phyloP scores from a whole-genome alignment of 345 rosid species.

The Limnanthes douglasii region DNA sequence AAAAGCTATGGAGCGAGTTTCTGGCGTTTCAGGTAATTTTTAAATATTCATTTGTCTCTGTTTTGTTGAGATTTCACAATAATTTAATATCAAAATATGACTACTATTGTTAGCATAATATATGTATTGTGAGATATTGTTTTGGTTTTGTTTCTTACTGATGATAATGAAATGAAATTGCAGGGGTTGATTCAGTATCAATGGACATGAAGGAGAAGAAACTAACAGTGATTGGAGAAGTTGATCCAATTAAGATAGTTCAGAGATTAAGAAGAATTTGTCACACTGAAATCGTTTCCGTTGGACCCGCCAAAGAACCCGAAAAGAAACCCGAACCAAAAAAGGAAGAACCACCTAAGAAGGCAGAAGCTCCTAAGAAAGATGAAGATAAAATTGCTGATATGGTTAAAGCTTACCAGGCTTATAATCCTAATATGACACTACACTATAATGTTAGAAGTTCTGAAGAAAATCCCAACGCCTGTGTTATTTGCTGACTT shows the following conservation, averaged over 20 bases:
- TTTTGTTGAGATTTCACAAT: no score
- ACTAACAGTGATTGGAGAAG: conserved; percentile 37
- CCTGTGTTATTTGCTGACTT: no score
- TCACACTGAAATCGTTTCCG: conserved; percentile 28
- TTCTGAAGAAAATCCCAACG: no score
- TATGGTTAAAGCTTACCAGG: no score
- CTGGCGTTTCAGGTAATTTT: conserved; percentile 28
- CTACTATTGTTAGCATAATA: neutral
- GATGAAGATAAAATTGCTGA: no score
- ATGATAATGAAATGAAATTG: no score
- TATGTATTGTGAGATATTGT: neutral
- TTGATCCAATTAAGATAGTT: conserved; percentile 29
- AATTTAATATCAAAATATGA: neutral
- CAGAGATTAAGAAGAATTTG: conserved; percentile 41
- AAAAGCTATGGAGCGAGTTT: conserved; percentile 36
- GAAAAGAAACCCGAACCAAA: conserved; percentile 36
- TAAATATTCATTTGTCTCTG: neutral
- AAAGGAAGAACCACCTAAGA: conserved; percentile 19
- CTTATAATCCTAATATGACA: no score
- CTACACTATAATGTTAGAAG: no score
- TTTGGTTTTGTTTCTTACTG: neutral
- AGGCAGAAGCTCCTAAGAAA: neutral
- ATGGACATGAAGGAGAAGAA: conserved; percentile 46
- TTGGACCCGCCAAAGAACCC: conserved; percentile 53
- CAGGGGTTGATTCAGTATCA: conserved; percentile 32